phyloP scores from a whole-genome alignment of 2,329 filamentous ascomycete genomes.

The Colletotrichum lini region DNA sequence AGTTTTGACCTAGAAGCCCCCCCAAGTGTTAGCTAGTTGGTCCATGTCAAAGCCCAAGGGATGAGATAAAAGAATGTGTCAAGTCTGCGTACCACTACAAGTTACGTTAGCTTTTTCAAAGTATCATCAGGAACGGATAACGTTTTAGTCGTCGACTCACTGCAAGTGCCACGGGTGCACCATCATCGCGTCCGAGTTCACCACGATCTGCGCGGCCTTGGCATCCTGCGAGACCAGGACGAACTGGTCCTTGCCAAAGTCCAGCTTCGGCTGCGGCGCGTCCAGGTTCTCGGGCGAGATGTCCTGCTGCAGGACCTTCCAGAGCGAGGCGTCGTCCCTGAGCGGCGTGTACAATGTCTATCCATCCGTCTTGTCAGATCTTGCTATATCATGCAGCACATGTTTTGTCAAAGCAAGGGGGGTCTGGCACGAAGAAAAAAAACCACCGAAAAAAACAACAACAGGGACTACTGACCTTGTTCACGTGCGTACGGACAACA shows the following conservation, averaged over 20 bases:
- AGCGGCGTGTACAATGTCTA: constrained; percentile 43
- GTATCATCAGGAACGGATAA: too few species aligned
- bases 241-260: constrained; percentile 40
- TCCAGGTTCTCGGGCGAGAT: constrained; percentile 35
- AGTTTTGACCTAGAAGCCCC: constrained; percentile 61
- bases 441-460: too few species aligned
- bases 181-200: constrained; percentile 46
- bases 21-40: background rate
- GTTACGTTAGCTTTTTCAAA: constrained; percentile 10
- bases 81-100: constrained; percentile 22
- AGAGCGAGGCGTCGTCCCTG: constrained; percentile 37
- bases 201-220: constrained; percentile 45
- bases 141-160: constrained; percentile 8
- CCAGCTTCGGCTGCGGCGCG: constrained; percentile 24
- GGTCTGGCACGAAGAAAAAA: too few species aligned
- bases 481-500: constrained; percentile 33
- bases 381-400: too few species aligned
- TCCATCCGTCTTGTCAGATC: background rate
- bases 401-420: too few species aligned
- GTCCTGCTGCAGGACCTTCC: constrained; percentile 33
- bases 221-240: constrained; percentile 42
- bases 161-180: constrained; percentile 46
- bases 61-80: too few species aligned
- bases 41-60: background rate
- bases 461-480: constrained; percentile 12